Percentiles rank a stretch among this genome's conserved stretches.
Evolutionary conservation across 495 filamentous ascomycete genomes (phyloP).

Genomic region (Trichoderma reesei): DNA sequence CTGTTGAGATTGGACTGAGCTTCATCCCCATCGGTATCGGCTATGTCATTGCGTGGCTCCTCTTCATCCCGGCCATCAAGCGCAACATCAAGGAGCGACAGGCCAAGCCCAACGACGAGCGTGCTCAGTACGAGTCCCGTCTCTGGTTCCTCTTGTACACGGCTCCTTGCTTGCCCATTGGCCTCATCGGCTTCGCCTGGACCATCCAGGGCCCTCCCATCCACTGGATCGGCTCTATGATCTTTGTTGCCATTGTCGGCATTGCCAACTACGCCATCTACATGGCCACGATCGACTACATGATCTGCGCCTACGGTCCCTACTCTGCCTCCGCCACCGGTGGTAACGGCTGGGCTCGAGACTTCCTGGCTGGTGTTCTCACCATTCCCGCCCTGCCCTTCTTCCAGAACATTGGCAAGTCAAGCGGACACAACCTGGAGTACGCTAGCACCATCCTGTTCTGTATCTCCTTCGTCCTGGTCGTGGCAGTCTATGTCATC

Average conservation of each 20-base stretch:
- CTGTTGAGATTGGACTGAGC: slow-evolving; percentile 46
- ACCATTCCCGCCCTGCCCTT: slow-evolving; percentile 68
- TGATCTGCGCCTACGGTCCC: slow-evolving; percentile 70
- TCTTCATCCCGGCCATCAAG: slow-evolving; percentile 54
- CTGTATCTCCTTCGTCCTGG: slow-evolving; percentile 58
- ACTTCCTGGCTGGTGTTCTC: slow-evolving; percentile 73
- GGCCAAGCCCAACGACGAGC: slow-evolving; percentile 45
- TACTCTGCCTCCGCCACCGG: slow-evolving; percentile 74
- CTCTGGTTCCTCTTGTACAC: slow-evolving; percentile 51
- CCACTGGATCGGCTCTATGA: slow-evolving; percentile 52
- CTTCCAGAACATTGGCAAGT: slow-evolving; percentile 50
- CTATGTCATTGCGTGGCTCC: slow-evolving; percentile 52
- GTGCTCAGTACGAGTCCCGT: slow-evolving; percentile 49
- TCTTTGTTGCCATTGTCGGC: slow-evolving; percentile 51
- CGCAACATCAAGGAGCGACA: slow-evolving; percentile 44
- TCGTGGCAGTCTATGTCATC: slow-evolving; percentile 63
- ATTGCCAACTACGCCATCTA: slow-evolving; percentile 65
- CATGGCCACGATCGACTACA: slow-evolving; percentile 79
- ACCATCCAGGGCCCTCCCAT: slow-evolving; percentile 47
- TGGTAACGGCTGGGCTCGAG: slow-evolving; percentile 59
- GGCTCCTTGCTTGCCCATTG: slow-evolving; percentile 56
- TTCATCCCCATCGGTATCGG: slow-evolving; percentile 57
- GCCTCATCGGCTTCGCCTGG: slow-evolving; percentile 61
- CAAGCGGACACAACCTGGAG: slow-evolving; percentile 39
- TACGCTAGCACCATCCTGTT: slow-evolving; percentile 65